phyloP scores from a whole-genome alignment of 2,329 filamentous ascomycete genomes.

The Botrytis pseudocinerea region DNA sequence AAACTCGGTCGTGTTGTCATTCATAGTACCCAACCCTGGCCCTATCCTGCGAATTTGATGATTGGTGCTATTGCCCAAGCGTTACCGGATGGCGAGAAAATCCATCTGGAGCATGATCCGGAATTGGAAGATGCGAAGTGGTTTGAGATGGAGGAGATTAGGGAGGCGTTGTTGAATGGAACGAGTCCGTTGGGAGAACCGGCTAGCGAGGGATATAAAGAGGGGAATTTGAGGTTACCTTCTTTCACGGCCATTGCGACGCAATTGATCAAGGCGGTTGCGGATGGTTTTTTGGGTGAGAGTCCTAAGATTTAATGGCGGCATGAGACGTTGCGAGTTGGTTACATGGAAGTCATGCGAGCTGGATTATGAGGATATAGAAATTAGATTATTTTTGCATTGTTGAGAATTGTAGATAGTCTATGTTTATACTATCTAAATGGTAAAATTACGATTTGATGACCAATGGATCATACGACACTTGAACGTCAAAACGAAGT shows the following conservation, averaged over 20 bases:
- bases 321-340: background rate
- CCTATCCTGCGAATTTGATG: slow-evolving; percentile 82
- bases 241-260: slow-evolving; percentile 90
- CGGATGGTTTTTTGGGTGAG: slow-evolving; percentile 63
- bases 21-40: slow-evolving; percentile 85
- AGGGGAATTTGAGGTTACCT: slow-evolving; percentile 77
- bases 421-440: background rate
- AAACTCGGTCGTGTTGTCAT: slow-evolving; percentile 74
- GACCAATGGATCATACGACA: background rate
- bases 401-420: background rate
- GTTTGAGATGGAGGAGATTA: slow-evolving; percentile 80
- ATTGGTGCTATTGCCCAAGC: slow-evolving; percentile 87
- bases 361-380: slow-evolving; percentile 11
- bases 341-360: background rate
- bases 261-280: slow-evolving; percentile 76
- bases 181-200: slow-evolving; percentile 66
- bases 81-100: slow-evolving; percentile 73
- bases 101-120: slow-evolving; percentile 82
- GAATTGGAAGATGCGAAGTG: slow-evolving; percentile 89
- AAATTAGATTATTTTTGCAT: background rate
- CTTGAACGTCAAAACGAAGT: background rate
- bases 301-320: slow-evolving; percentile 34
- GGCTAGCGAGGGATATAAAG: slow-evolving; percentile 66
- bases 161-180: slow-evolving; percentile 68
- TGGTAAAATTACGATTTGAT: background rate